These are phyloP conservation scores for Sclerotinia subarctica DNA, from an alignment of 2,329 filamentous ascomycete species.

Conservation along the genomic window DNA sequence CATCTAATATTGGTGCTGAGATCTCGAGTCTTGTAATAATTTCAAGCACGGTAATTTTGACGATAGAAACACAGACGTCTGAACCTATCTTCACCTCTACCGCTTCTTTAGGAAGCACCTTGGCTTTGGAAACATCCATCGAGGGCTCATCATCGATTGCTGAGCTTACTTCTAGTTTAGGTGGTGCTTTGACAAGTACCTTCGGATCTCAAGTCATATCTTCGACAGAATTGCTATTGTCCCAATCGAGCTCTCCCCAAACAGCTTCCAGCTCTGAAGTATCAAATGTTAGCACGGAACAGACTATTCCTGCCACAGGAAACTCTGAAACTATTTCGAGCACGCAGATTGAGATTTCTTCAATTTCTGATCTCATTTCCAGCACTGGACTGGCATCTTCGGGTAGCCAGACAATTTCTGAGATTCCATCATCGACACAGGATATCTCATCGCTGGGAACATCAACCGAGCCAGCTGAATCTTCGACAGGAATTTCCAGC, in stretches of 20 bases:
- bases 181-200: not conserved
- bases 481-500: not conserved
- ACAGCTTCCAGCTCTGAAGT: not conserved
- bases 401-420: not conserved
- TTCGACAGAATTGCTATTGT: not conserved
- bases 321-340: not conserved
- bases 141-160: not conserved
- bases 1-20: not conserved
- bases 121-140: not conserved
- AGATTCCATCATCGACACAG: not conserved
- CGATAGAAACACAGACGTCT: not conserved
- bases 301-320: not conserved
- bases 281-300: not conserved
- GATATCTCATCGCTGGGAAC: not conserved
- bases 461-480: not conserved
- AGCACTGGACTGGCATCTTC: not conserved
- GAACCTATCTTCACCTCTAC: not conserved
- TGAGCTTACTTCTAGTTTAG: not conserved
- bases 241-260: not conserved
- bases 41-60: not conserved
- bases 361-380: not conserved
- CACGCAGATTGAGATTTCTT: not conserved
- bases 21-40: not conserved
- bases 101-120: not conserved
- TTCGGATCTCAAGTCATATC: not conserved